Evolutionary conservation across 805 yeast genomes (phyloP), one percentile per base, ranked within the genome.

Genomic region (Wickerhamomyces canadensis): DNA sequence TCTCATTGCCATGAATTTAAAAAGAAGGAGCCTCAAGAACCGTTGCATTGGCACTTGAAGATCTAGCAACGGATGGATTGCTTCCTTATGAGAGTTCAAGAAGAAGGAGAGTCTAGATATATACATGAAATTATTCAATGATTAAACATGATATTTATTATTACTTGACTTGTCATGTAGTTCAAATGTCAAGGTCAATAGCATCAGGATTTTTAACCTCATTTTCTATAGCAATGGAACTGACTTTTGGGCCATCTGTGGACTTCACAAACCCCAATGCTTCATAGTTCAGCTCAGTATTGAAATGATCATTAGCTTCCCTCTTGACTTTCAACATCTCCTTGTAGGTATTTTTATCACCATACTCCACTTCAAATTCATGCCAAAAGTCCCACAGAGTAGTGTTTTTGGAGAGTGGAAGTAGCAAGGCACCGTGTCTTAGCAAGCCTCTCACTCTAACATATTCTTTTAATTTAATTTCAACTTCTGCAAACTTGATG

Each of bases 301-400:
- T 44, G 52, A 62, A 55, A 21, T 53, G 51, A 14, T 47, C 56
- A 27, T 51, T 58, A 4, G 62, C 48, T 26, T 46, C 44, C 44
- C 86, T 67, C 52, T 78, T 82, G 43, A 65, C 63, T 32, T 80
- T 61, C 18, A 86, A 55, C 89, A 88, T 80, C 16, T 78, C 81
- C 48, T 83, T 86, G 56, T 74, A 87, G 0, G 83, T 74, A 4
- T 67, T 69, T 50, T 84, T 93, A 41, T 72, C 62, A 5, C 98
- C 98, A 55, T 74, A 47, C 12, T 72, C 66, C 24, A 84, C 55
- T 54, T 89, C 98, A 55, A 88, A 86, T 10, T 64, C 54, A 37
- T 79, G 79, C 95, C 95, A 89, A 21, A 59, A 57, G 1, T 60
- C 61, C 95, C 95, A 87, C 23, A 78, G 52, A 2, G 36, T 41